phyloP scores from a whole-genome alignment of 176 grass and related monocot genomes.

The Triticum urartu region DNA sequence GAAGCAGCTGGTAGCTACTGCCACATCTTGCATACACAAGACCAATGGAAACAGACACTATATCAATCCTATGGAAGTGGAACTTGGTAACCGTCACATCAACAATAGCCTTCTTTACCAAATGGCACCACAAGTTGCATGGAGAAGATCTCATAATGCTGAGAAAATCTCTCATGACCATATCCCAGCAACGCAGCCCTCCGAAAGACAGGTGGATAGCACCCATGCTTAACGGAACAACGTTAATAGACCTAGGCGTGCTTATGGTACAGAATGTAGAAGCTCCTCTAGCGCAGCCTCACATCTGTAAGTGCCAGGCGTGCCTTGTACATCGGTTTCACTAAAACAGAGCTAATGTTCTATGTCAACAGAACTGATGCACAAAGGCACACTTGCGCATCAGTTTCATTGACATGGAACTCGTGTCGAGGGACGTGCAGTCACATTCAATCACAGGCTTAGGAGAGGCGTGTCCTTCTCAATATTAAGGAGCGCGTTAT shows the following conservation, averaged over 20 bases:
- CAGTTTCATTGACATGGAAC: neutral
- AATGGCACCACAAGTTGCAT: neutral
- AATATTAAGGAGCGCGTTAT: neutral
- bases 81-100: neutral
- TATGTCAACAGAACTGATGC: neutral
- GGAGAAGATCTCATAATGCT: neutral
- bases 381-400: neutral
- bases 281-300: neutral
- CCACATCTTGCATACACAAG: constrained; percentile 2
- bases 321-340: neutral
- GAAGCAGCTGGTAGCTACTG: neutral
- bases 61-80: neutral
- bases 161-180: neutral
- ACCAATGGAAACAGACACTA: neutral
- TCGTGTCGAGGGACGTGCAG: neutral
- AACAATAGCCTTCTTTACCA: neutral
- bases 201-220: too few species aligned
- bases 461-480: neutral
- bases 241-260: neutral
- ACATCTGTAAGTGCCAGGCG: neutral
- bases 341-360: neutral
- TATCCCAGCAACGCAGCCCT: neutral
- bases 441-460: neutral
- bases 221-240: neutral
- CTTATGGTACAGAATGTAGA: neutral